These are phyloP conservation scores for Fusarium heterosporum DNA, from an alignment of 2,329 filamentous ascomycete species.

Conservation along the genomic window DNA sequence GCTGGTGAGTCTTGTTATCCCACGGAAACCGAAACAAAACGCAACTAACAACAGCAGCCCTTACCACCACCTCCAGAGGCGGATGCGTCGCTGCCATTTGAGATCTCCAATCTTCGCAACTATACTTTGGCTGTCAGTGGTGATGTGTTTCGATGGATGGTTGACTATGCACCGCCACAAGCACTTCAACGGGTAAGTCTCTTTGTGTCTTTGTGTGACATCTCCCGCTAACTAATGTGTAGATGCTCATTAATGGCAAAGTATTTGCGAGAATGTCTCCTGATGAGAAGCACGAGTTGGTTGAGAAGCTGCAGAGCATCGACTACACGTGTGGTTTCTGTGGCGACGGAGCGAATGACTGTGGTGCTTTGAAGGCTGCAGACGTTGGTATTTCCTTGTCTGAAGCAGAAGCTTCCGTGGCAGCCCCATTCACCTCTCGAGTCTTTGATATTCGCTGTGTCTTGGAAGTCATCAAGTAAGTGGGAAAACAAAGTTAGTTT, in stretches of 20 bases:
- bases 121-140: constrained; percentile 92
- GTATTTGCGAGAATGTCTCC: constrained; percentile 99
- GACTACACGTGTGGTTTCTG: constrained; percentile 97
- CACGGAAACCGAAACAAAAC: neutral
- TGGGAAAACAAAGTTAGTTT: neutral
- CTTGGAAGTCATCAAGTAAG: constrained; percentile 84
- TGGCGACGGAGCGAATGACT: constrained; percentile 97
- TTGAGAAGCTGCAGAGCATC: constrained; percentile 96
- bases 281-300: constrained; percentile 97
- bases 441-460: constrained; percentile 98
- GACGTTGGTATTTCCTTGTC: constrained; percentile 98
- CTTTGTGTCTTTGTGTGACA: neutral
- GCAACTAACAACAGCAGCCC: constrained; percentile 63
- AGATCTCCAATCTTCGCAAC: constrained; percentile 82
- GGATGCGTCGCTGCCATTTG: constrained; percentile 87
- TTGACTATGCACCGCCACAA: constrained; percentile 88
- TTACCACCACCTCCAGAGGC: constrained; percentile 74
- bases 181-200: constrained; percentile 74
- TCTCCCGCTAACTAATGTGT: constrained; percentile 20
- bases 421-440: constrained; percentile 95
- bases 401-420: constrained; percentile 96
- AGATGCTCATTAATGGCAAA: constrained; percentile 92
- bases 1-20: constrained; percentile 58
- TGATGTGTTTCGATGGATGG: constrained; percentile 95
- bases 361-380: constrained; percentile 94